These are phyloP conservation scores for Chalciporus piperatus DNA, from an alignment of 768 basidiomycete genomes.

Conservation along the genomic window DNA sequence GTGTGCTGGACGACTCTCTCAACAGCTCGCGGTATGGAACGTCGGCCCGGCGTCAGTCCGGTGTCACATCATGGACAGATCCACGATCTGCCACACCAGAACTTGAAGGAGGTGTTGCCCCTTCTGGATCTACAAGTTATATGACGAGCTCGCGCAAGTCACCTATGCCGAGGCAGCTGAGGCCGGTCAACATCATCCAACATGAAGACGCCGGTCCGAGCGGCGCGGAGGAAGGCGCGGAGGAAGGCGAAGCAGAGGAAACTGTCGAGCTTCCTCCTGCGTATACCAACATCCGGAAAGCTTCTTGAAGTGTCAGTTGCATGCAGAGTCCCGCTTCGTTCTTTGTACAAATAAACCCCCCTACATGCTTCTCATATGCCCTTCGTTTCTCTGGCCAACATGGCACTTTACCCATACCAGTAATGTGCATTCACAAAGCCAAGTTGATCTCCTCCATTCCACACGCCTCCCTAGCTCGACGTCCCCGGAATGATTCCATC, in stretches of 20 bases:
- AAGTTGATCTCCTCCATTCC: not conserved
- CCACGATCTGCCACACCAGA: constrained; percentile 50
- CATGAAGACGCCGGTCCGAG: constrained; percentile 75
- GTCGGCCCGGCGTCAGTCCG: constrained; percentile 28
- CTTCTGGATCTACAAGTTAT: constrained; percentile 18
- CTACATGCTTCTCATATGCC: not conserved
- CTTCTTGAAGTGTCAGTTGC: not conserved
- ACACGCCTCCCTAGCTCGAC: not conserved
- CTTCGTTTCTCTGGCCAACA: not conserved
- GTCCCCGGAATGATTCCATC: not conserved
- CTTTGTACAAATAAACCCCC: not conserved
- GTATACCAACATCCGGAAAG: constrained; percentile 59
- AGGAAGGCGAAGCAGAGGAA: constrained; percentile 45
- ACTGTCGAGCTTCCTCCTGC: constrained; percentile 84
- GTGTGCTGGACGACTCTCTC: constrained; percentile 17
- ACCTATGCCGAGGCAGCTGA: constrained; percentile 45
- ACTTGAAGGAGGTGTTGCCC: constrained; percentile 15
- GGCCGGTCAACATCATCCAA: constrained; percentile 78
- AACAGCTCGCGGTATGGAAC: constrained; percentile 24
- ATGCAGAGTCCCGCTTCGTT: not conserved
- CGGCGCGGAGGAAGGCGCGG: constrained; percentile 15
- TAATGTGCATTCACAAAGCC: constrained; percentile 1
- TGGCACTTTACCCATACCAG: constrained; percentile 3
- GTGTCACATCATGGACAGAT: constrained; percentile 30
- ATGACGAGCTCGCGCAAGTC: constrained; percentile 35